These are phyloP conservation scores for Colletotrichum zoysiae DNA, from an alignment of 2,329 filamentous ascomycete species.

Conservation along the genomic window DNA sequence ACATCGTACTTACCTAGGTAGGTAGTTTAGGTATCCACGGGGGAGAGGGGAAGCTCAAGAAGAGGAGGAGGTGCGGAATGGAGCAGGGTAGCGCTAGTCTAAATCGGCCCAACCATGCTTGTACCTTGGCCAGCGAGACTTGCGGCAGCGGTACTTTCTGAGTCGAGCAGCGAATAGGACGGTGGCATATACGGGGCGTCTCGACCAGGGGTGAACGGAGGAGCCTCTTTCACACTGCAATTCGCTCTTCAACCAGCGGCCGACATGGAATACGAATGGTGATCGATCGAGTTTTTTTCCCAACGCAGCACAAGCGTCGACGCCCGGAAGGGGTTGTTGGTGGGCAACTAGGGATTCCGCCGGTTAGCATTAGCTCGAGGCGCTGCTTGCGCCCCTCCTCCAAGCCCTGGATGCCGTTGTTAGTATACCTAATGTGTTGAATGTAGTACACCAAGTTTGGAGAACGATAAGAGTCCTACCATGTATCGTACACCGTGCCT, in stretches of 20 bases:
- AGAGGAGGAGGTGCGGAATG: background rate
- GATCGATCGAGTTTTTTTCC: constrained; percentile 38
- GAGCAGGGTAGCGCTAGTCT: constrained; percentile 16
- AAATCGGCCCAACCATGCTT: constrained; percentile 25
- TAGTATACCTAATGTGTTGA: background rate
- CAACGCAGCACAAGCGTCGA: constrained; percentile 39
- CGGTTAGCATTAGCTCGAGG: constrained; percentile 15
- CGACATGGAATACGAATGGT: constrained; percentile 39
- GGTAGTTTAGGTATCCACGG: background rate
- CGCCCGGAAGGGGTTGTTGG: constrained; percentile 33
- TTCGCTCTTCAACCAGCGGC: constrained; percentile 18
- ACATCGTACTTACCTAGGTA: background rate
- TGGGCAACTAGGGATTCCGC: background rate
- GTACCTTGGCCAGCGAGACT: constrained; percentile 12
- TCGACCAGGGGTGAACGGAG: constrained; percentile 18
- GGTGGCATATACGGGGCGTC: background rate
- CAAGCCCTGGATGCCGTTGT: constrained; percentile 20
- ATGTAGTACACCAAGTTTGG: background rate
- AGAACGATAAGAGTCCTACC: background rate
- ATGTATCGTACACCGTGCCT: constrained; percentile 5
- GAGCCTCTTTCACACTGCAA: constrained; percentile 29
- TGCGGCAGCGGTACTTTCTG: constrained; percentile 26
- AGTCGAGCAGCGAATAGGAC: constrained; percentile 20
- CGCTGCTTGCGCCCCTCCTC: constrained; percentile 26
- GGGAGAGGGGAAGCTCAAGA: no score